These are phyloP conservation scores for Medicago ruthenica DNA, from an alignment of 306 rosid species.

Conservation along the genomic window DNA sequence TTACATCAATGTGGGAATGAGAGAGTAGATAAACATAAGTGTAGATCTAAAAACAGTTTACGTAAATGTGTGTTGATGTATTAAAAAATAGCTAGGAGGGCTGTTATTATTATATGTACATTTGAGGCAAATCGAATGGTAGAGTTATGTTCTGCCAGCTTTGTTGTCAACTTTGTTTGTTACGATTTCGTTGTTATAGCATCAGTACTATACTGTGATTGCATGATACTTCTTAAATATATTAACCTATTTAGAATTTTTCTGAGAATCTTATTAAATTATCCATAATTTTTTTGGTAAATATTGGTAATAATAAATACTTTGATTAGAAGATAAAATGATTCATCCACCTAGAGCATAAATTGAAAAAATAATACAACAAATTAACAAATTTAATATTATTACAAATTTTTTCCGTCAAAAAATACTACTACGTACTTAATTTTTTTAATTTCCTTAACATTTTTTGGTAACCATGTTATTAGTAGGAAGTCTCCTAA, in stretches of 20 bases:
- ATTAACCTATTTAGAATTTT: neutral
- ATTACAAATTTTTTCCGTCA: too few relatives aligned
- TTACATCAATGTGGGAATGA: slow-evolving; percentile 36
- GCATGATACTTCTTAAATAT: neutral
- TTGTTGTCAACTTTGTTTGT: slow-evolving; percentile 36
- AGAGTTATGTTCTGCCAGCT: slow-evolving; percentile 23
- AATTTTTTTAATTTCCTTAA: too few relatives aligned
- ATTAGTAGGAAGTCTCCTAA: too few relatives aligned
- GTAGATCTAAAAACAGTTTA: slow-evolving; percentile 30
- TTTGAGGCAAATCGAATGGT: slow-evolving; percentile 11
- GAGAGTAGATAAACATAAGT: slow-evolving; percentile 38
- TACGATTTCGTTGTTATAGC: neutral
- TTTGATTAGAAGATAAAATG: too few relatives aligned
- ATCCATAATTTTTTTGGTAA: too few relatives aligned
- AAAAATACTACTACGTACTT: too few relatives aligned
- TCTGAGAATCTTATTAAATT: too few relatives aligned
- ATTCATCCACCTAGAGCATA: too few relatives aligned
- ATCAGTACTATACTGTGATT: neutral
- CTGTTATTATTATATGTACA: neutral
- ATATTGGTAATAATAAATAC: too few relatives aligned
- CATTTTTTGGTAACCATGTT: too few relatives aligned
- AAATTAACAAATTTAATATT: too few relatives aligned
- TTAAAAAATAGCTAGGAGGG: neutral
- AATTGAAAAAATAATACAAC: too few relatives aligned
- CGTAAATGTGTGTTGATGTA: slow-evolving; percentile 7